These are phyloP conservation scores for Nicotiana undulata DNA, from an alignment of 257 asterid genomes.

Conservation along the genomic window DNA sequence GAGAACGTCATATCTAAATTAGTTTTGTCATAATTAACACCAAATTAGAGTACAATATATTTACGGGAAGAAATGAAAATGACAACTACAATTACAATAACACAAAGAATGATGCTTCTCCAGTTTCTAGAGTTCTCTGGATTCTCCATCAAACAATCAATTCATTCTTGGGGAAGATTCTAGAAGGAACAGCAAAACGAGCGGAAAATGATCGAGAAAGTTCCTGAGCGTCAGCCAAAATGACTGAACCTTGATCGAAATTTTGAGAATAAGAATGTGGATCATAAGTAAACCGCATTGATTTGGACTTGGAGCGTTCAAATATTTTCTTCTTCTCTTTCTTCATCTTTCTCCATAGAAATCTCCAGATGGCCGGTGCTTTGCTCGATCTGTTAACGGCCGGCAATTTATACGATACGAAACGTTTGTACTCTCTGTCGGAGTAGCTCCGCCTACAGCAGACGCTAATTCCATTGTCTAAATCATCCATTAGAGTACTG, in stretches of 20 bases:
- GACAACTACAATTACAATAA: not conserved
- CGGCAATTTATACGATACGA: slow-evolving; percentile 1
- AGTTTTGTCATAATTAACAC: not conserved
- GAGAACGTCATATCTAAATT: not conserved
- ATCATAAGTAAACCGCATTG: slow-evolving; percentile 59
- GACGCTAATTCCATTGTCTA: not conserved
- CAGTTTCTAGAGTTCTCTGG: not conserved
- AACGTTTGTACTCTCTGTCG: not conserved
- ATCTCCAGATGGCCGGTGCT: slow-evolving; percentile 33
- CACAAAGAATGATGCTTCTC: not conserved
- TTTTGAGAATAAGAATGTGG: slow-evolving; percentile 55
- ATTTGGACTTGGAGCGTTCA: slow-evolving; percentile 18
- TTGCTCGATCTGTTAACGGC: slow-evolving; percentile 23
- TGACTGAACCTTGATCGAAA: slow-evolving; percentile 48
- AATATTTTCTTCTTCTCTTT: slow-evolving; percentile 46
- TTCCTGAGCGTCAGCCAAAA: slow-evolving; percentile 37
- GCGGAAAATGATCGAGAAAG: slow-evolving; percentile 64
- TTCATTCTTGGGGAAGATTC: slow-evolving; percentile 41
- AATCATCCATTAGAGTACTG: not conserved
- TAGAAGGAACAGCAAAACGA: slow-evolving; percentile 60
- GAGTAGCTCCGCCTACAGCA: not conserved
- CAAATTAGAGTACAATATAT: not conserved
- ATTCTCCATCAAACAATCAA: slow-evolving; percentile 19
- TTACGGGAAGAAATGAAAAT: not conserved
- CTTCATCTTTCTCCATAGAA: slow-evolving; percentile 68